These are phyloP conservation scores for Microbotryomycetes sp. DNA, from an alignment of 1,284 basidiomycete genomes.

Conservation along the genomic window DNA sequence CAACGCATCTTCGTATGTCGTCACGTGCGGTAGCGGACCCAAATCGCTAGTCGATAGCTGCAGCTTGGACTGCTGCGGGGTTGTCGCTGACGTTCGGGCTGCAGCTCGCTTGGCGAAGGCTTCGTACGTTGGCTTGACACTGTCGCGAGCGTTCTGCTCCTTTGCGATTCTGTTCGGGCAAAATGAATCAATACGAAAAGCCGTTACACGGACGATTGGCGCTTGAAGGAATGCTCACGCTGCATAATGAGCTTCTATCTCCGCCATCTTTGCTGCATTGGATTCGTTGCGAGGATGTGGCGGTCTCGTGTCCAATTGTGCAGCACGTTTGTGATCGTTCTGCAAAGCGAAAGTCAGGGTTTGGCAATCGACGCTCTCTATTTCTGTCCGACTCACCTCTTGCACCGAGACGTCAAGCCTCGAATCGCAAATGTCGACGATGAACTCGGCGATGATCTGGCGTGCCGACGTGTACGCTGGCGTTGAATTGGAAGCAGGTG, in stretches of 20 bases:
- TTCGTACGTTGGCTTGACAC: constrained; percentile 13
- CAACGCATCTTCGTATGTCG: constrained; percentile 9
- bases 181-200: not conserved
- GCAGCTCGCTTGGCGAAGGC: constrained; percentile 9
- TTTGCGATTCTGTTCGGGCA: constrained; percentile 13
- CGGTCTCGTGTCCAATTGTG: constrained; percentile 1
- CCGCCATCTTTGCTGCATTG: constrained; percentile 17
- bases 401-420: constrained; percentile 21
- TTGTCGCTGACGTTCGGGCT: not conserved
- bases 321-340: not conserved
- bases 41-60: not conserved
- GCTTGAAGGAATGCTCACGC: constrained; percentile 10
- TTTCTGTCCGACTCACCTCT: not conserved
- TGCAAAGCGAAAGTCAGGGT: not conserved
- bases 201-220: not conserved
- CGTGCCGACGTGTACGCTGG: constrained; percentile 1
- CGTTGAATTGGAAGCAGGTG: not conserved
- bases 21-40: not conserved
- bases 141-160: constrained; percentile 18
- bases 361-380: not conserved
- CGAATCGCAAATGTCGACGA: constrained; percentile 16
- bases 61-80: not conserved
- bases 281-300: constrained; percentile 29
- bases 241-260: constrained; percentile 17
- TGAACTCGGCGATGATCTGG: constrained; percentile 17